phyloP scores from a whole-genome alignment of 1,284 basidiomycete genomes.

The Leccinum glutinopallens region DNA sequence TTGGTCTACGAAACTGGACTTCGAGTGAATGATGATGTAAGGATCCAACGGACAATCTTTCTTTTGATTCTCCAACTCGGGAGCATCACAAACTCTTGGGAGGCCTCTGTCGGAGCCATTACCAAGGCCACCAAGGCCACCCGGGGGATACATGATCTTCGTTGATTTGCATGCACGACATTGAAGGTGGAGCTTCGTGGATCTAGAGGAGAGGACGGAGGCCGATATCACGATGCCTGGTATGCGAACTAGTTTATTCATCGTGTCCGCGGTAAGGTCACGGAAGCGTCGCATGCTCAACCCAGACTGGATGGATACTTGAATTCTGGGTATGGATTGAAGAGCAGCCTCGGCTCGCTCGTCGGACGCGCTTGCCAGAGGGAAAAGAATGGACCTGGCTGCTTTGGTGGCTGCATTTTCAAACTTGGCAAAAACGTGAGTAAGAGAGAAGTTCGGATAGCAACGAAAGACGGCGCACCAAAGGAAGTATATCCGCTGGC shows the following conservation, averaged over 20 bases:
- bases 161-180: slow-evolving; percentile 89
- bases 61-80: slow-evolving; percentile 72
- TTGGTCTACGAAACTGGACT: slow-evolving; percentile 94
- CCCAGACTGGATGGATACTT: slow-evolving; percentile 87
- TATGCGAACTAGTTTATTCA: slow-evolving; percentile 94
- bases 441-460: neutral
- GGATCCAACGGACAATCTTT: slow-evolving; percentile 97
- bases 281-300: slow-evolving; percentile 94
- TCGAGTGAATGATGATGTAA: slow-evolving; percentile 94
- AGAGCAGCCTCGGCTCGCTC: slow-evolving; percentile 57
- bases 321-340: slow-evolving; percentile 81
- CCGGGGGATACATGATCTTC: slow-evolving; percentile 80
- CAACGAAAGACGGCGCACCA: slow-evolving; percentile 52
- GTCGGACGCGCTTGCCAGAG: slow-evolving; percentile 55
- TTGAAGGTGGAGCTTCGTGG: slow-evolving; percentile 89
- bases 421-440: slow-evolving; percentile 55
- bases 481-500: slow-evolving; percentile 87
- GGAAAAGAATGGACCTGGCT: slow-evolving; percentile 80
- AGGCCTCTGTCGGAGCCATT: slow-evolving; percentile 80
- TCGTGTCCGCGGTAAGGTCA: slow-evolving; percentile 88
- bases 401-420: slow-evolving; percentile 86
- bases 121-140: slow-evolving; percentile 86
- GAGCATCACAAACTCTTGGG: slow-evolving; percentile 83
- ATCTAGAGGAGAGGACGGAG: slow-evolving; percentile 90
- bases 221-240: slow-evolving; percentile 99